phyloP scores from a whole-genome alignment of 371 early-diverging fungal genomes.

The Paraphysoderma sedebokerense region DNA sequence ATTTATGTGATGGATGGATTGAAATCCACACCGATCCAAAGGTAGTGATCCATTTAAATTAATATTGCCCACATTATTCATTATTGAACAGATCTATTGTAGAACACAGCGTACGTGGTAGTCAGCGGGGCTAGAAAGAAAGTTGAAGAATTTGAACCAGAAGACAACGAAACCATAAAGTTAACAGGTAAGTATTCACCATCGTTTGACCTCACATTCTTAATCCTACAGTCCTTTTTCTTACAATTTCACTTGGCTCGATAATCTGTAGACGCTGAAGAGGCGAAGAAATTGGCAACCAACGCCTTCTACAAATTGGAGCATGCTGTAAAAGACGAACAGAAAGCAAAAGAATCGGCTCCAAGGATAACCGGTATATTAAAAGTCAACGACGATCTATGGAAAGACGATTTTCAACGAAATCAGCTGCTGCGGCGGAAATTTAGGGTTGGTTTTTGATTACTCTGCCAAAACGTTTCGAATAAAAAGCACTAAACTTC shows the following conservation, averaged over 20 bases:
- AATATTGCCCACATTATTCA: neutral
- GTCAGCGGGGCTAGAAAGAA: constrained; percentile 57
- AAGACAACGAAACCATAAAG: constrained; percentile 45
- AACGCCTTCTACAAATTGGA: constrained; percentile 57
- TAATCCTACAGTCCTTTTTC: neutral
- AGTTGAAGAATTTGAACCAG: constrained; percentile 50
- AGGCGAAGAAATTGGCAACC: constrained; percentile 27
- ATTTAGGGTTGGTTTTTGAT: constrained; percentile 36
- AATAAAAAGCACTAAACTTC: too few relatives aligned
- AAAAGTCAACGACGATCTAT: constrained; percentile 34
- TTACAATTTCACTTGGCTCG: neutral
- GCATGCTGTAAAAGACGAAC: constrained; percentile 32
- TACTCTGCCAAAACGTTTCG: too few relatives aligned
- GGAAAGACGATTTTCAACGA: constrained; percentile 56
- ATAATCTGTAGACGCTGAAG: constrained; percentile 24
- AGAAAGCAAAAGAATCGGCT: constrained; percentile 23
- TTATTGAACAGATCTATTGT: neutral
- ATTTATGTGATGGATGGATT: constrained; percentile 66
- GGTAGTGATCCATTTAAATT: constrained; percentile 16
- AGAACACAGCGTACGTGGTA: constrained; percentile 63
- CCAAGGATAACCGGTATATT: constrained; percentile 22
- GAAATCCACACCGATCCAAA: constrained; percentile 92
- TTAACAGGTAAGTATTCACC: constrained; percentile 23
- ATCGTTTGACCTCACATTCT: too few relatives aligned
- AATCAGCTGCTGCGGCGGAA: constrained; percentile 50